Evolutionary conservation across 768 basidiomycete genomes (phyloP).

Genomic region (Mycena epipterygia): DNA sequence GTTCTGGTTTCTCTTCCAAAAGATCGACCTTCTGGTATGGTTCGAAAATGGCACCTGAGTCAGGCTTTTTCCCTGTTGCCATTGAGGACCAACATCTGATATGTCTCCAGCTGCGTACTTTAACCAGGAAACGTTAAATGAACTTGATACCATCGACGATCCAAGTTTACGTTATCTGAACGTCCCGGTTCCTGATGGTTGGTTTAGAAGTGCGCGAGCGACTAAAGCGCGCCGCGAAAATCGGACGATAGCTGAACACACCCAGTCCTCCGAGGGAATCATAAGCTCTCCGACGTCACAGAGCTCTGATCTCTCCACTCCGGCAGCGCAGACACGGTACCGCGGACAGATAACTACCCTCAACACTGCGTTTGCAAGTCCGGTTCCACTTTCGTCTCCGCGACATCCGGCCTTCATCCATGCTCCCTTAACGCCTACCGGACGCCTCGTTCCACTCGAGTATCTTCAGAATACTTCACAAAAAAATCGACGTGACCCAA

Average conservation of each 20-base stretch:
- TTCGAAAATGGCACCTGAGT: constrained; percentile 91
- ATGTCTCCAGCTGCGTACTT: constrained; percentile 81
- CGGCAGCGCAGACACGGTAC: constrained; percentile 38
- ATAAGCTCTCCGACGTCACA: constrained; percentile 32
- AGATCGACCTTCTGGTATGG: constrained; percentile 63
- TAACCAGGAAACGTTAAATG: constrained; percentile 81
- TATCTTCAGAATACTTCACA: constrained; percentile 55
- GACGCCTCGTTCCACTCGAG: constrained; percentile 56
- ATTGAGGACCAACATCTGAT: constrained; percentile 44
- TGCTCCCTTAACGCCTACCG: constrained; percentile 25
- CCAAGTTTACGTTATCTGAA: constrained; percentile 76
- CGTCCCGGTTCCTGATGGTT: constrained; percentile 77
- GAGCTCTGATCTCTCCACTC: constrained; percentile 27
- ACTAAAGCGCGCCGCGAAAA: constrained; percentile 71
- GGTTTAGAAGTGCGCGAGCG: constrained; percentile 84
- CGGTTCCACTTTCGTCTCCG: constrained; percentile 30
- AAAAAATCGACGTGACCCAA: constrained; percentile 55
- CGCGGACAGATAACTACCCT: constrained; percentile 34
- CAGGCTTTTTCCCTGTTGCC: constrained; percentile 44
- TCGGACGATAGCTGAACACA: constrained; percentile 42
- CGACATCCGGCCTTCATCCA: constrained; percentile 27
- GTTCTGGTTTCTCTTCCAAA: constrained; percentile 77
- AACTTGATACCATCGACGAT: constrained; percentile 79
- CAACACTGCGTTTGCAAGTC: constrained; percentile 14
- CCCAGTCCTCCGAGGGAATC: constrained; percentile 26